These are phyloP conservation scores for Eimeria falciformis DNA, from an alignment of 169 alveolate species.

Conservation along the genomic window DNA sequence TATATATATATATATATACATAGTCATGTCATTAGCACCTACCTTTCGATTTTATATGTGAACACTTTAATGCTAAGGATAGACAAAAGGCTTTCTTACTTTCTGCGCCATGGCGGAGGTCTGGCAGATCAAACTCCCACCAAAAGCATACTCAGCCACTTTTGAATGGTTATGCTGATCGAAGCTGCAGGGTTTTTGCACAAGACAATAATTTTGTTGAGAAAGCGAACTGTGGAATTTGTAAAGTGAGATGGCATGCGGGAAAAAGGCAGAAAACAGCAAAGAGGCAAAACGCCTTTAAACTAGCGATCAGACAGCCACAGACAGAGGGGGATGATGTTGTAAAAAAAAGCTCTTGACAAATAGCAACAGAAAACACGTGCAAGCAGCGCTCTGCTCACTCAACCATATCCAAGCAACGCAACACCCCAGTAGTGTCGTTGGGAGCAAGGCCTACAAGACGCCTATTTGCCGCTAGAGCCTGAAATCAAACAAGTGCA, in stretches of 20 bases:
- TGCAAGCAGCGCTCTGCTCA: not conserved
- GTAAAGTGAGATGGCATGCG: not conserved
- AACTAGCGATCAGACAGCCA: not conserved
- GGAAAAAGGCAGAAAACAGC: not conserved
- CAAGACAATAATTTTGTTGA: no score
- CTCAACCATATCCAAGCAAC: slow-evolving; percentile 57
- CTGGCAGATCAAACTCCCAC: slow-evolving; percentile 63
- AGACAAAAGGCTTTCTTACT: no score
- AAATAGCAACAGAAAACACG: not conserved
- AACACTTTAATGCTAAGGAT: no score
- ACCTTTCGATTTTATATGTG: no score
- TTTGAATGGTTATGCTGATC: slow-evolving; percentile 53
- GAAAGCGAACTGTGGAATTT: not conserved
- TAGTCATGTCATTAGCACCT: no score
- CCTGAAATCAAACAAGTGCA: no score
- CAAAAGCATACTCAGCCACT: slow-evolving; percentile 62
- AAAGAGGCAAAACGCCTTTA: not conserved
- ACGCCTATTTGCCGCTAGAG: slow-evolving; percentile 33
- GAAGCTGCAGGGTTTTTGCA: slow-evolving; percentile 1
- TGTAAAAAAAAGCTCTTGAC: not conserved
- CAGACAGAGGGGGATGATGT: not conserved
- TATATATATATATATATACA: no score
- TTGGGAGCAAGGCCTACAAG: slow-evolving; percentile 35
- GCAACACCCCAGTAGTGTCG: slow-evolving; percentile 26
- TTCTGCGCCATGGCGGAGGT: slow-evolving; percentile 54